Base-by-base conservation (phyloP, 2,329 filamentous ascomycete species). In the Phaeosphaeriaceae sp. region DNA sequence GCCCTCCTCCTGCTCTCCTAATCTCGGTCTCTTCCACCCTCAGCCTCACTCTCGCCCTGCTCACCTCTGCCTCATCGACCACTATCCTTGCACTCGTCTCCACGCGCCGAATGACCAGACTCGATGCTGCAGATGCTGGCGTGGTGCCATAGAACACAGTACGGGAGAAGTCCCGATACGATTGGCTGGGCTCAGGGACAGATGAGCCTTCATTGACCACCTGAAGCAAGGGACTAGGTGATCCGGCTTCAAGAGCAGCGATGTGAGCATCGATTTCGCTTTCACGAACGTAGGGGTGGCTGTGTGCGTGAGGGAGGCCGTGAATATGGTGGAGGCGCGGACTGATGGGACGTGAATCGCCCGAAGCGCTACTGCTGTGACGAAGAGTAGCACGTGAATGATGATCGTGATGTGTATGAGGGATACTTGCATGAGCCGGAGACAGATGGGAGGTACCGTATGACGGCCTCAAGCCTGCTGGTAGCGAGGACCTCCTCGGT, bases 231-330 rank as follows among this genome's bases (percentile, higher is more conserved):
- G 65, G 61, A 15, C 62, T 70, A 1, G 57, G 49, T 13, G 60
- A 51, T 6, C 63, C 59, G 10, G 63, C 60, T 27, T 52, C 55
- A 7, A 71, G 41, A 3, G 63, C 63, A 2, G 58, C 53, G 9
- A 67, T n/a, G 49, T 71, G 67, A 11, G 55, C 36, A 7, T 51
- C 41, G 15, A 69, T 58, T 48, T 73, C 70, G 17, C 51, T 54
- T 25, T 57, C 62, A 19, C 66, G 66, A 1, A 71, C 57, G 33
- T 69, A 74, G 0, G 71, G 70, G 41, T 68, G 57, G 9, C 61
- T 51, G 21, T 66, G 59, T 15, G 66, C 51, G 22, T 54, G 40
- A 5, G 66, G 58, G 31, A 70, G 52, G 27, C 57, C 57, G 50
- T 59, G 62, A 10, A 71, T 27, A 33, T 66, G 57, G 48, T 74